Conservation (phyloP, 306 rosid species). For the Canavalia ensiformis region DNA sequence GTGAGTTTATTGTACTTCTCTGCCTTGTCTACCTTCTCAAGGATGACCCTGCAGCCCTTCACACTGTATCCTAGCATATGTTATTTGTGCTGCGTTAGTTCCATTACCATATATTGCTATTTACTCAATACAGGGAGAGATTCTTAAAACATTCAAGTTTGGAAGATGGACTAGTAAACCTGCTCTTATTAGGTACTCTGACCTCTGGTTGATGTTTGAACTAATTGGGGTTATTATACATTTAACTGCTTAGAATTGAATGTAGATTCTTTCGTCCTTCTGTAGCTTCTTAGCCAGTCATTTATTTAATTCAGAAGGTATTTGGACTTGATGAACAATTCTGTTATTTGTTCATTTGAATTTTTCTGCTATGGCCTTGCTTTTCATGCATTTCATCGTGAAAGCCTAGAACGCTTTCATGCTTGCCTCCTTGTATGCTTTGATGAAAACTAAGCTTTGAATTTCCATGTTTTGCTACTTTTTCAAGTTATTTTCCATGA, state of each 20-base stretch:
- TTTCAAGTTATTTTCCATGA: slow-evolving; percentile 55
- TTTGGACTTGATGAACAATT: slow-evolving; percentile 17
- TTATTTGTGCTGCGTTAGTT: slow-evolving; percentile 28
- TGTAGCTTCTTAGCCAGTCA: not conserved
- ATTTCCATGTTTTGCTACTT: slow-evolving; percentile 28
- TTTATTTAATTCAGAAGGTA: slow-evolving; percentile 24
- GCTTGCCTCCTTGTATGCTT: slow-evolving; percentile 24
- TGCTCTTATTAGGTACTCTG: not conserved
- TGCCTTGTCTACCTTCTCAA: slow-evolving; percentile 88
- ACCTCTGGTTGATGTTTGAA: slow-evolving; percentile 39
- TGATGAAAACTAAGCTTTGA: slow-evolving; percentile 34
- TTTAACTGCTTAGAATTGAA: not conserved
- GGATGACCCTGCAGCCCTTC: slow-evolving; percentile 63
- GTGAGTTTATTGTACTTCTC: slow-evolving; percentile 91
- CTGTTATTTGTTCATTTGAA: not conserved
- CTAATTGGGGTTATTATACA: slow-evolving; percentile 26
- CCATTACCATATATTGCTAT: slow-evolving; percentile 33
- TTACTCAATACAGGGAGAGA: not conserved
- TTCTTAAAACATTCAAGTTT: slow-evolving; percentile 24
- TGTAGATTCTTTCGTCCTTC: slow-evolving; percentile 23
- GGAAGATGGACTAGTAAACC: slow-evolving; percentile 10
- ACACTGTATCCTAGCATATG: slow-evolving; percentile 65
- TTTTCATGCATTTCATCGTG: slow-evolving; percentile 40
- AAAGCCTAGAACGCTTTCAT: slow-evolving; percentile 7
- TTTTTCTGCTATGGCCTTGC: slow-evolving; percentile 14